phyloP scores from a whole-genome alignment of 176 grass and related monocot species.

The Cenchrus americanus region DNA sequence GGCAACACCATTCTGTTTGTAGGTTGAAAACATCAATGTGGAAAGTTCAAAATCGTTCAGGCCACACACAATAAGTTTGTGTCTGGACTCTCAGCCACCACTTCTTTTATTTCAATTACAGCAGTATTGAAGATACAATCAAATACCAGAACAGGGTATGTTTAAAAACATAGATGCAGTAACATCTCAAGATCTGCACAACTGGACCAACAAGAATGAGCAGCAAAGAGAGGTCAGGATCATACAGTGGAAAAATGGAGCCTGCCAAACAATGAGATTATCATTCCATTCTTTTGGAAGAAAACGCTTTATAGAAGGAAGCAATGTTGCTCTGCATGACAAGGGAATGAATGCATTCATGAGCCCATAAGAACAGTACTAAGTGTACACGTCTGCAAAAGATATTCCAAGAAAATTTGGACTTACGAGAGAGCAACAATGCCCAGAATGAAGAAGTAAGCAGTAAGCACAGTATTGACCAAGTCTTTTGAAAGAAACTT shows the following conservation, averaged over 20 bases:
- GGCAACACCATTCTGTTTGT: not conserved
- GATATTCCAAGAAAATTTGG: not conserved
- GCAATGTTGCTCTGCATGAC: slow-evolving; percentile 69
- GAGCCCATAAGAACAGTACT: not conserved
- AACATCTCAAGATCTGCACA: slow-evolving; percentile 4
- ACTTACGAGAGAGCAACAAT: slow-evolving; percentile 80
- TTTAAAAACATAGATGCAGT: not conserved
- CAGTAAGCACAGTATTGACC: slow-evolving; percentile 86
- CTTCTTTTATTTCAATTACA: not conserved
- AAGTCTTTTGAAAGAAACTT: slow-evolving; percentile 96
- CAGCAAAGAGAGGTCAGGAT: not conserved
- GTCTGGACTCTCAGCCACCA: not conserved
- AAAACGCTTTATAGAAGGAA: slow-evolving; percentile 76
- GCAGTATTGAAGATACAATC: not conserved
- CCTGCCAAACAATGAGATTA: slow-evolving; percentile 56
- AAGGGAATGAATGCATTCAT: not conserved
- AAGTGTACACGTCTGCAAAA: slow-evolving; percentile 11
- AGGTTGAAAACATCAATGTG: not conserved
- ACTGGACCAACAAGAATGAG: not conserved
- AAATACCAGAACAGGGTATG: not conserved
- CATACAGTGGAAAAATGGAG: slow-evolving; percentile 75
- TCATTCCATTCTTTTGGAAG: slow-evolving; percentile 84
- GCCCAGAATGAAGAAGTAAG: slow-evolving; percentile 96
- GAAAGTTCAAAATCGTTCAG: not conserved
- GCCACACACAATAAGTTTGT: not conserved